Evolutionary conservation across 345 rosid genomes (phyloP).

Genomic region (Jatropha curcas): DNA sequence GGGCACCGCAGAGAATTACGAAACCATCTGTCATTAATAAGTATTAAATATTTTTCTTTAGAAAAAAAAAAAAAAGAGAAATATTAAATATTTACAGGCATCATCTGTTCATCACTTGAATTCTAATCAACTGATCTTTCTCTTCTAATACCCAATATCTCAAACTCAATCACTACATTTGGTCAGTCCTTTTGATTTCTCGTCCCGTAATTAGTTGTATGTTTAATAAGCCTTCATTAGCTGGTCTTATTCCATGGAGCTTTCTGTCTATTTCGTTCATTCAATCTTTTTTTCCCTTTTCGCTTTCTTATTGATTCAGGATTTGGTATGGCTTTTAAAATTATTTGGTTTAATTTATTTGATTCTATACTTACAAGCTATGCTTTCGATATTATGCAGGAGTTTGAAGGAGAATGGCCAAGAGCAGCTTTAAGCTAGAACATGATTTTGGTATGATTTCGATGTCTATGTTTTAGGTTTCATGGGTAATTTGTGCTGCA

Average conservation of each 20-base stretch:
- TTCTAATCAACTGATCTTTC: neutral
- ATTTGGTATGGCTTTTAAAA: too few species aligned
- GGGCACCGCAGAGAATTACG: too few species aligned
- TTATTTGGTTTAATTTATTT: neutral
- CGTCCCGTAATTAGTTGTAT: neutral
- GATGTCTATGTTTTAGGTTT: neutral
- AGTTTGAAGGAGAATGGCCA: conserved; percentile 34
- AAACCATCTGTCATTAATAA: too few species aligned
- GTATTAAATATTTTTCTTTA: too few species aligned
- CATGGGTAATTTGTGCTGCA: neutral
- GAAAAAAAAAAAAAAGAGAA: too few species aligned
- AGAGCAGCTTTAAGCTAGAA: conserved; percentile 61
- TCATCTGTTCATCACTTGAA: neutral
- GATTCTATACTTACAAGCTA: neutral
- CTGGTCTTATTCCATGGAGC: too few species aligned
- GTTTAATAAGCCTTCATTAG: too few species aligned
- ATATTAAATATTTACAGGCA: neutral
- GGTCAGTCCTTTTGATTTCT: neutral
- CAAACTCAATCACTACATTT: too few species aligned
- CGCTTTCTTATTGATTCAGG: too few species aligned
- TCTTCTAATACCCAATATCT: neutral
- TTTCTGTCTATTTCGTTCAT: neutral
- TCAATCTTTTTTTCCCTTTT: neutral
- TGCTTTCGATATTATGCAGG: neutral
- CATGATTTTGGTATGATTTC: conserved; percentile 58